Base-by-base conservation (phyloP, 495 filamentous ascomycete genomes). In the Annulohypoxylon moriforme region DNA sequence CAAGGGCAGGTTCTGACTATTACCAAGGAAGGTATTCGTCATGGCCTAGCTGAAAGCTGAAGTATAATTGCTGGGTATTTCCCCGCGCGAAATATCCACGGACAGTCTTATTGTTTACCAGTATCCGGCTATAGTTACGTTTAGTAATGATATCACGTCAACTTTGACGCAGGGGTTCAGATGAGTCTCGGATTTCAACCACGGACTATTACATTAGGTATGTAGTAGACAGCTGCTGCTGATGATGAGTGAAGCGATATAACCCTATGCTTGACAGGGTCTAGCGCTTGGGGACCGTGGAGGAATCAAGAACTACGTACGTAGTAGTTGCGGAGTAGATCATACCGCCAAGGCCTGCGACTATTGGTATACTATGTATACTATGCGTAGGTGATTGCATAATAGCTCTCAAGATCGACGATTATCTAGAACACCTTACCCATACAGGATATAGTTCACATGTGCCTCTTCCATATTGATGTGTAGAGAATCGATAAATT, bases 251-350 rank as follows among this genome's bases (percentile, higher is more conserved):
- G 38, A 29, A 44, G 47, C 18, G 22, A 34, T 47, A 25, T 20
- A 24, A 50, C 22, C 62, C 38, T 22, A 60, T 57, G 58, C 55
- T 50, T 47, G 55, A 57, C 62, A 71, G 61, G 68, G 63, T 60
- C 47, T 58, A 53, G 58, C 44, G 69, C 58, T 67, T 52, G 63
- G 69, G 57, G 69, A 38, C 62, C 34, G 57, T 66, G 62, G 44
- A 52, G 55, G 60, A 69, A 59, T 64, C 25, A 44, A 33, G 55
- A 49, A 62, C 24, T 4, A 18, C 22, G 14, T 25, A 27, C 9
- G 24, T 24, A 50, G 46, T 24, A 49, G 56, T 40, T 16, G 47
- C 52, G 34, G 47, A 20, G 47, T 47, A 46, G 29, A 33, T 52
- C 9, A 57, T 58, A 36, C 69, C 56, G 49, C 53, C 22, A 56